phyloP scores from a whole-genome alignment of 306 rosid genomes.

The Lagenaria siceraria region DNA sequence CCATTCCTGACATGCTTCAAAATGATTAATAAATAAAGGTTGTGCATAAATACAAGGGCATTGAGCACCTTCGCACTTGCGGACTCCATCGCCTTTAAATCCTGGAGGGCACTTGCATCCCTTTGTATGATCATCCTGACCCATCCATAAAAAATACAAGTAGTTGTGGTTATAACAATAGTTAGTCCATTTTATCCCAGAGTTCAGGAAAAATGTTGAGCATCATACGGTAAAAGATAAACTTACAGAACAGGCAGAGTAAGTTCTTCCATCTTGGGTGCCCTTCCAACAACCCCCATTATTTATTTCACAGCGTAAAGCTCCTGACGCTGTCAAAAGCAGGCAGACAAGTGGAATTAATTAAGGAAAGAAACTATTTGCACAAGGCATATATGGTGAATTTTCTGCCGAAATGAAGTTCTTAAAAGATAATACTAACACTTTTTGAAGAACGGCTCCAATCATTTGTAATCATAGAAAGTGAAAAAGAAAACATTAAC shows the following conservation, averaged over 20 bases:
- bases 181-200: background rate
- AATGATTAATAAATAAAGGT: background rate
- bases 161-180: background rate
- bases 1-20: background rate
- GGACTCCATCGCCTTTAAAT: constrained; percentile 73
- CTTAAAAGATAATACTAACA: no score
- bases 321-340: constrained; percentile 59
- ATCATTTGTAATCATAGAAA: no score
- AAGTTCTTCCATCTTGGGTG: constrained; percentile 32
- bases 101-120: constrained; percentile 87
- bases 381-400: no score
- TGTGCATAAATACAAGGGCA: background rate
- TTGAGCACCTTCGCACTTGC: constrained; percentile 62
- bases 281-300: constrained; percentile 97
- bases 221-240: background rate
- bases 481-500: no score
- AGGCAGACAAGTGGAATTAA: background rate
- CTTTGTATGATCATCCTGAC: constrained; percentile 56
- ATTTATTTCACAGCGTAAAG: constrained; percentile 61
- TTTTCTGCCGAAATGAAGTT: no score
- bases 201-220: background rate
- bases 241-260: constrained; percentile 83
- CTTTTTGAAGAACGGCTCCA: no score
- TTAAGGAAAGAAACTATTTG: no score
- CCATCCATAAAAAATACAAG: constrained; percentile 5